Evolutionary conservation across 208 protist species (phyloP).

Genomic region (Borovskyia barvae): DNA sequence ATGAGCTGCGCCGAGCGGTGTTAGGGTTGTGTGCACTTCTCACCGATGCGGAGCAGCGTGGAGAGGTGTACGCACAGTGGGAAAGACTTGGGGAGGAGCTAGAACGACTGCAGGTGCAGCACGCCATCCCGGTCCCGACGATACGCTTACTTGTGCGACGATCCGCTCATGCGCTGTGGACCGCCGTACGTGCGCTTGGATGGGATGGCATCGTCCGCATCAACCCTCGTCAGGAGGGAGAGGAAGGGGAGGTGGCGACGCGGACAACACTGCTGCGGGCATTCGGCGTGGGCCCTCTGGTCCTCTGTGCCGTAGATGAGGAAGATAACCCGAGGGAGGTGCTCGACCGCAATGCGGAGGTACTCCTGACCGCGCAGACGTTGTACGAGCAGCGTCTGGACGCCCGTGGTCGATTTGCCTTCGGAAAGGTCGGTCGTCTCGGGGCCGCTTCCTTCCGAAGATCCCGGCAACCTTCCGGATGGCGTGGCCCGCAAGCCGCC

Average conservation of each 20-base stretch:
- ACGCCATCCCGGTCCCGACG: conserved; percentile 19
- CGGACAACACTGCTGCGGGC: background rate
- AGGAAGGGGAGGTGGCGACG: background rate
- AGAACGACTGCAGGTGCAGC: conserved; percentile 11
- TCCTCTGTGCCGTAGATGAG: background rate
- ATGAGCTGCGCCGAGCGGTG: conserved; percentile 16
- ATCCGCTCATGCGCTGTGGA: conserved; percentile 7
- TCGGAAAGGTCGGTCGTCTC: no score
- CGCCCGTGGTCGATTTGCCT: background rate
- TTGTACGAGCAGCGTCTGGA: conserved; percentile 6
- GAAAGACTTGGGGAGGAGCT: conserved; percentile 1
- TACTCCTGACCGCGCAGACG: conserved; percentile 4
- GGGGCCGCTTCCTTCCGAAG: no score
- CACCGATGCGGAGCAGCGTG: background rate
- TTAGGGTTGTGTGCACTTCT: conserved; percentile 10
- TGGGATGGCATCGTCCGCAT: conserved; percentile 16
- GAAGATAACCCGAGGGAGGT: background rate
- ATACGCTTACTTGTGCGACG: conserved; percentile 6
- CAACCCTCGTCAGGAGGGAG: background rate
- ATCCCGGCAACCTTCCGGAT: no score
- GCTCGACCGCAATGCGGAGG: background rate
- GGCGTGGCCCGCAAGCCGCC: no score
- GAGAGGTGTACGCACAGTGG: conserved; percentile 2
- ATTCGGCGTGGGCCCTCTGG: background rate
- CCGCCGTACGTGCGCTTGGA: conserved; percentile 7